Base-by-base conservation (phyloP, 2,329 filamentous ascomycete species). In the Exophiala alcalophila region DNA sequence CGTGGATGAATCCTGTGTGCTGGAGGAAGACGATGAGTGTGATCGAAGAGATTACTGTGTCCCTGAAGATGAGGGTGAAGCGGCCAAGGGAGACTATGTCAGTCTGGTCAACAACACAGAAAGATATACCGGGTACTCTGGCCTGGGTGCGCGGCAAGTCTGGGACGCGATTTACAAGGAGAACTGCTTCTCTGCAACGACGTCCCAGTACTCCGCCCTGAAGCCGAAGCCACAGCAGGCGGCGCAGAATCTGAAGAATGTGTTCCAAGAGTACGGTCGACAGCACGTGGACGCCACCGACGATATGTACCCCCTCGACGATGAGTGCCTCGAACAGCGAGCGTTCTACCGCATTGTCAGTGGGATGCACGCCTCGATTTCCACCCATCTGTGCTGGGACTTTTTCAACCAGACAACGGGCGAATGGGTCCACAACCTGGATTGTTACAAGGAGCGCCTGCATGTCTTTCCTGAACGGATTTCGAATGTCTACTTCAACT, bases 401-500 rank as follows among this genome's bases (percentile, higher is more conserved):
- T 95, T 92, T 59, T 72, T 97, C 52, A 96, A 98, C 66, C 89
- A 96, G 68, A 89, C 85, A 2, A 96, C 91, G 0, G 92, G 92
- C 45, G 70, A 88, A 65, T 98, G 92, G 92, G 80, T 83, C 35
- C 90, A 89, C 16, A 98, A 98, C 59, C 65, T 94, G 40, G 73
- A 81, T 51, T 98, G 92, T 73, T 98, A 95, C 74, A 81, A 86
- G 61, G 71, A 81, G 23, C 81, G 92, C n/a, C 77, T 98, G 11
- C 86, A 95, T 65, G 73, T 76, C 15, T 80, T 86, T 62, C 88
- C 91, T 0, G 92, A 98, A 56, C 85, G 91, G 48, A 86, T 98
- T 60, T 92, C 90, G 55, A 98, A 98, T 65, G 76, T 98, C 35
- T 98, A 98, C 72, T 98, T 98, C 73, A 97, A 98, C 77, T 98